Conservation (phyloP, 768 basidiomycete genomes). For the Lentinula detonsa region DNA sequence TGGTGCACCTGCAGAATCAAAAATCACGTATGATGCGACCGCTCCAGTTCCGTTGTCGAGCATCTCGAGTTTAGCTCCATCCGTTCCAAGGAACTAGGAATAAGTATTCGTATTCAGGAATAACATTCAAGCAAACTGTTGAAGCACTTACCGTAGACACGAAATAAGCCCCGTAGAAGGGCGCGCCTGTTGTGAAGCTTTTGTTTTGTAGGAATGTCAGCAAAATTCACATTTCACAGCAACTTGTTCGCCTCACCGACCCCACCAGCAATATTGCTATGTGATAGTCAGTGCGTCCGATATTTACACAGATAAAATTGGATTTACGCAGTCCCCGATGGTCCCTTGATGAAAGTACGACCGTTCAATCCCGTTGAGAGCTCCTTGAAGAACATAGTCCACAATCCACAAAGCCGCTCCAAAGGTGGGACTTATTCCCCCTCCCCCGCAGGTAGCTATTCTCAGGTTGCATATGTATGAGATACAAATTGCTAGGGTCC, state of each 20-base stretch:
- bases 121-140: background rate
- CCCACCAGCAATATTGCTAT: slow-evolving; percentile 36
- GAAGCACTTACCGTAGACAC: slow-evolving; percentile 17
- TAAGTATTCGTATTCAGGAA: background rate
- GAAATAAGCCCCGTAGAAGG: slow-evolving; percentile 31
- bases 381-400: slow-evolving; percentile 32
- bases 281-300: background rate
- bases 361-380: slow-evolving; percentile 26
- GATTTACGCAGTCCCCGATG: slow-evolving; percentile 29
- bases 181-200: slow-evolving; percentile 23
- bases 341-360: slow-evolving; percentile 37
- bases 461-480: background rate
- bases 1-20: slow-evolving; percentile 14
- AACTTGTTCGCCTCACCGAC: slow-evolving; percentile 8
- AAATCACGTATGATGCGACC: slow-evolving; percentile 25
- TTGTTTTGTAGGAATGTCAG: background rate
- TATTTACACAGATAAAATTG: background rate
- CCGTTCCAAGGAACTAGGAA: slow-evolving; percentile 23
- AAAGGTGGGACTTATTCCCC: slow-evolving; percentile 33
- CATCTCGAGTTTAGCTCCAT: slow-evolving; percentile 23
- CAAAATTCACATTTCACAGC: background rate
- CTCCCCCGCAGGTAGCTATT: slow-evolving; percentile 33
- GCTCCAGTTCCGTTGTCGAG: slow-evolving; percentile 26
- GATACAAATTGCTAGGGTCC: too few relatives aligned
- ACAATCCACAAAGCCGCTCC: slow-evolving; percentile 35